A percentile compares a stretch with the other conserved stretches of the same genome.
These are phyloP conservation scores for Xylariaceae sp. DNA, from an alignment of 2,329 filamentous ascomycete species.

Conservation along the genomic window DNA sequence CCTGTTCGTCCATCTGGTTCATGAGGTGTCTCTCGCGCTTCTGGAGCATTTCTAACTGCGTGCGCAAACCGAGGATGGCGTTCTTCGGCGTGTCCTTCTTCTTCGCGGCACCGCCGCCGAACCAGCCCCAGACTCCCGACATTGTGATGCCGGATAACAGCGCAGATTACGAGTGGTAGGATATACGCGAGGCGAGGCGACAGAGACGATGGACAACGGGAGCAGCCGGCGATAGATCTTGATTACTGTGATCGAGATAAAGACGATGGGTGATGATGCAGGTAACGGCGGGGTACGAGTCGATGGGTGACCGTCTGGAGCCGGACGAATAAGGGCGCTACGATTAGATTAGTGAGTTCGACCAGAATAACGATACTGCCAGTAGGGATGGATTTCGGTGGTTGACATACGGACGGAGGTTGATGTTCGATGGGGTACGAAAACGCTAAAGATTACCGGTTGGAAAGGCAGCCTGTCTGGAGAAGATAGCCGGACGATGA, in stretches of 20 bases:
- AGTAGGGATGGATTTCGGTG: not conserved
- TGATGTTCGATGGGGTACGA: not conserved
- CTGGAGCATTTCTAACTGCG: constrained; percentile 94
- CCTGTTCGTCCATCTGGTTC: constrained; percentile 89
- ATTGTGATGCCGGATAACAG: constrained; percentile 38
- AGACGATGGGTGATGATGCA: not conserved
- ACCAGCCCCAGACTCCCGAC: constrained; percentile 80
- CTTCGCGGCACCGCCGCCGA: constrained; percentile 79
- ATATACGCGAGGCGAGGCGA: not conserved
- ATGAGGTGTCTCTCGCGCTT: constrained; percentile 91
- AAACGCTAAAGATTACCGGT: constrained; percentile 2
- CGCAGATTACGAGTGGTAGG: constrained; percentile 9
- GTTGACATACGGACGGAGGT: not conserved
- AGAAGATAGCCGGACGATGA: constrained; percentile 15
- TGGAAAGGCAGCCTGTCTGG: not conserved
- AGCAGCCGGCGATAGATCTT: constrained; percentile 5
- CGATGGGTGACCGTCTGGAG: constrained; percentile 12
- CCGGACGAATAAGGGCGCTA: not conserved
- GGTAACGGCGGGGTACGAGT: constrained; percentile 24
- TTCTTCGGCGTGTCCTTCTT: constrained; percentile 94
- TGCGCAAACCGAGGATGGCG: constrained; percentile 81
- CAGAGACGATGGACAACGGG: not conserved
- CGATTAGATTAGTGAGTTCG: constrained; percentile 2
- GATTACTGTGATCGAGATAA: constrained; percentile 6
- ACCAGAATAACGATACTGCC: not conserved